Base-by-base conservation (phyloP, 352 stramenopile species). In the Phytophthora uliginosa region DNA sequence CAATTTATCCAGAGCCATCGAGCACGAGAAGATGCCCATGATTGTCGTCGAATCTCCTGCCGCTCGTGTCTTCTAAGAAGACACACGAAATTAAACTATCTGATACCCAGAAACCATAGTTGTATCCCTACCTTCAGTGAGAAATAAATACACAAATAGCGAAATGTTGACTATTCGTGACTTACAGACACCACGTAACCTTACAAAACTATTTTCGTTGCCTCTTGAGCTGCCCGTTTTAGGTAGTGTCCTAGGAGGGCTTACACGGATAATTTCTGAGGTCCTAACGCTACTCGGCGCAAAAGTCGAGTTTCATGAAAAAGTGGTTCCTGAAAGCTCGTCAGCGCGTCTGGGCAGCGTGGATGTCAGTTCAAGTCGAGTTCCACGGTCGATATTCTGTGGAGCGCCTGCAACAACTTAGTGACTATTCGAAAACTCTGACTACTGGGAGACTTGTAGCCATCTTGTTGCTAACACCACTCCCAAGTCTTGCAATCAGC, bases 371-470 rank as follows among this genome's bases (percentile, higher is more conserved):
- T 15, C 50, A 76, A 59, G 67, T 73, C 9, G 69, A 76, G 48
- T 56, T 77, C 10, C 69, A 77, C 26, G 73, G 73, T 0, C 48
- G 60, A 7, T 80, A 77, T 63, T 80, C 73, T 4, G 6, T 67
- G 4, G 33, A 52, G 18, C 38, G 69, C 24, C 28, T 77, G 22
- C 24, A 15, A 42, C 51, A 5, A 66, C 28, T 22, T 22, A 10
- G 6, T 3, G 1, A 2, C 7, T 81, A 79, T 26, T 61, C 34
- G 0, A 48, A 20, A n/a, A 47, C 1, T 3, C 48, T 69, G 18
- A 73, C 34, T 24, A 53, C 13, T 12, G 4, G 5, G 15, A 66
- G 62, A 45, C 28, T 69, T 3, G 2, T 63, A 20, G 36, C 63
- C 9, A 45, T 83, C 1, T n/a, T 70, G 8, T 20, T 71, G 24